Evolutionary conservation across 2,329 filamentous ascomycete species (phyloP), one percentile per base, ranked within the genome.

Genomic region (Trichophyton mentagrophytes): DNA sequence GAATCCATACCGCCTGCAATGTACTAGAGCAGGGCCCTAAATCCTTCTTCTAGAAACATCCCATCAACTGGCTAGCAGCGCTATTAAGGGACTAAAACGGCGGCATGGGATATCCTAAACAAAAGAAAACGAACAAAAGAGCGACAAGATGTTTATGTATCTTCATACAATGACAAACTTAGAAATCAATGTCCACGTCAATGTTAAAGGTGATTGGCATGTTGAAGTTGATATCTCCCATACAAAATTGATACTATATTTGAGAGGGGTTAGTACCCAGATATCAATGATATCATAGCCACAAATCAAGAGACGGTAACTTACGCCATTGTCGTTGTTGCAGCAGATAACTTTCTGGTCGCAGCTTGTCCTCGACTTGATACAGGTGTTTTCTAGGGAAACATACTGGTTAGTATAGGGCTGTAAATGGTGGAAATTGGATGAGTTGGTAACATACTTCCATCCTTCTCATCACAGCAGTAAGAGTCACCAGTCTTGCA

Each of bases 141-240:
- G 33, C 3, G 33, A 38, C 33, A 30, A 30, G 27, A 8, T 30
- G 6, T 7, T 30, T 30, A 46, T 46, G 42, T 11, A 30, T 30
- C 15, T 7, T 53, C 11, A 30, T 53, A 15, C 25, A 53, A 30
- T 1, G n/a, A n/a, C 6, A 25, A 5, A 3, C 11, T 33, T 53
- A 53, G 22, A 30, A 53, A 30, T 53, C 49, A 13, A 53, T 13
- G 30, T 64, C 60, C 51, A 64, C 59, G 27, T 64, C 49, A 61
- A 64, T 63, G 27, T 53, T 22, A n/a, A 53, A 30, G 57, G 57
- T 64, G 36, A 64, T 64, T 8, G 63, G 63, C 63, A 64, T 64
- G 46, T 64, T 64, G 58, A 64, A 64, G 36, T 64, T 61, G 40
- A 64, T 64, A 40, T 64, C 60, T 30, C 63, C 63, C 59, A 63